These are phyloP conservation scores for Tuber borchii DNA, from an alignment of 495 filamentous ascomycete species.

Conservation along the genomic window DNA sequence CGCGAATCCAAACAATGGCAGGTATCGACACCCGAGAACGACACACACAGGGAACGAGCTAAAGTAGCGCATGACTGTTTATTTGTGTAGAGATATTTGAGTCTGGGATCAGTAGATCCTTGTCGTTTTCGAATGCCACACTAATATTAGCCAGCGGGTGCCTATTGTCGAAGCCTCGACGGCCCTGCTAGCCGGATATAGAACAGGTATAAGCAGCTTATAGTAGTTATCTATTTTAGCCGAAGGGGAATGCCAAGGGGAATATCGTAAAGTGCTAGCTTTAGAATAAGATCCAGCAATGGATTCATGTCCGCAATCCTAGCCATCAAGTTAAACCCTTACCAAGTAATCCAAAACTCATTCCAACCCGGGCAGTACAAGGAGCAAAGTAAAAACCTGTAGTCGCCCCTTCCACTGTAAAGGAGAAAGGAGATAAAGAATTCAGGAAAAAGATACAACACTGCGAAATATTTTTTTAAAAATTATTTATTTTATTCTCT, in stretches of 20 bases:
- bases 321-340: not conserved
- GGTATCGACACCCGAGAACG: not conserved
- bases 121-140: too few relatives aligned
- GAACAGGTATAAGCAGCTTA: not conserved
- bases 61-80: not conserved
- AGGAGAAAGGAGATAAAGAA: not conserved
- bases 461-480: not conserved
- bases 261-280: not conserved
- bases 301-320: not conserved
- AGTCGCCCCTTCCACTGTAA: not conserved
- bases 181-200: not conserved
- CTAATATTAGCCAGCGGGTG: too few relatives aligned
- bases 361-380: not conserved
- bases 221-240: not conserved
- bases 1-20: not conserved
- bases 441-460: not conserved
- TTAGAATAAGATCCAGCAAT: not conserved
- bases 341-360: not conserved
- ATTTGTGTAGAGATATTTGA: not conserved
- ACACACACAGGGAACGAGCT: not conserved
- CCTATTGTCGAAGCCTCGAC: not conserved
- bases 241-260: not conserved
- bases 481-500: not conserved
- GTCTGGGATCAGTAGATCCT: not conserved
- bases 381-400: not conserved